These are phyloP conservation scores for Fagus sylvatica DNA, from an alignment of 306 rosid species.

Conservation along the genomic window DNA sequence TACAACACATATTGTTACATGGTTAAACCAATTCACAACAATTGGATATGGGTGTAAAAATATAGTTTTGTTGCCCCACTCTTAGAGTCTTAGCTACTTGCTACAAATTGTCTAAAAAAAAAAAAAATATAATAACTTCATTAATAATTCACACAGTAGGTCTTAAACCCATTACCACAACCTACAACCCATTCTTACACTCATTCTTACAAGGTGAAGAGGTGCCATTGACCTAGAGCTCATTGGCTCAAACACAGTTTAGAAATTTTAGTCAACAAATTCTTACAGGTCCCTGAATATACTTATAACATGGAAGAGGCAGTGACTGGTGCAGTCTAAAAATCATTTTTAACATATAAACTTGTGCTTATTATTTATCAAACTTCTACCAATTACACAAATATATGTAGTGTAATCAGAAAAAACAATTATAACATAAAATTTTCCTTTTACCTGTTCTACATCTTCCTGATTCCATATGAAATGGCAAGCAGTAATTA, in stretches of 20 bases:
- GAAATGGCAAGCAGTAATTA: not conserved
- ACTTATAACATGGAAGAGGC: not conserved
- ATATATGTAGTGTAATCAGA: not conserved
- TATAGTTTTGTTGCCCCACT: not conserved
- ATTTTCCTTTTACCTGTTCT: not conserved
- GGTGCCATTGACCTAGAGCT: not conserved
- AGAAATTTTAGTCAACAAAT: not conserved
- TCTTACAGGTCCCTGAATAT: not conserved
- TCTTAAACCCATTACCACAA: not conserved
- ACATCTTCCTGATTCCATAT: not conserved
- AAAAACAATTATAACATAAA: not conserved
- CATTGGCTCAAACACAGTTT: not conserved
- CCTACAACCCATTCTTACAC: not conserved
- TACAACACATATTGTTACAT: not conserved
- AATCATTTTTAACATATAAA: not conserved
- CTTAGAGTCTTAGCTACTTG: too few relatives aligned
- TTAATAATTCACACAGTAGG: not conserved
- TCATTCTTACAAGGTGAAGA: not conserved
- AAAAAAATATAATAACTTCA: not conserved
- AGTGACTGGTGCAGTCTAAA: not conserved
- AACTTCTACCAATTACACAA: not conserved
- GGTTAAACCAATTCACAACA: too few relatives aligned
- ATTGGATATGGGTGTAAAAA: not conserved
- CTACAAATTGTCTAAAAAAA: not conserved
- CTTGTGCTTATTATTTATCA: not conserved